Conservation (phyloP, 495 filamentous ascomycete genomes). For the Xylaria palmicola region DNA sequence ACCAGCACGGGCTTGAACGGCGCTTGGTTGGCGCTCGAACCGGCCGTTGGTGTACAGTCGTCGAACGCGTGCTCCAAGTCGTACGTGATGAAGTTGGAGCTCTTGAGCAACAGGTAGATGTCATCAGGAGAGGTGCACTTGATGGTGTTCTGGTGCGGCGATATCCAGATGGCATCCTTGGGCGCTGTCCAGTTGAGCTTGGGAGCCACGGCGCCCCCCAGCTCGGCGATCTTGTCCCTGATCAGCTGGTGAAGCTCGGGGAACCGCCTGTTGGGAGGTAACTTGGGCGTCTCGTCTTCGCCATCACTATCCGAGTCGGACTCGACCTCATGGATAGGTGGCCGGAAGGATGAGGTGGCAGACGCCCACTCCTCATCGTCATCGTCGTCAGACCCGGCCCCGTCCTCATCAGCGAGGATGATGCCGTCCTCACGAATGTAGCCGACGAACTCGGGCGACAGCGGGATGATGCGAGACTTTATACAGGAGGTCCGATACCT, state of each 20-base stretch:
- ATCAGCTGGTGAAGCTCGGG: slow-evolving; percentile 73
- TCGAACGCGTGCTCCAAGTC: slow-evolving; percentile 93
- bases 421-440: slow-evolving; percentile 95
- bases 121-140: slow-evolving; percentile 86
- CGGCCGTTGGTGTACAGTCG: slow-evolving; percentile 55
- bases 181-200: slow-evolving; percentile 98
- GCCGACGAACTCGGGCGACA: slow-evolving; percentile 69
- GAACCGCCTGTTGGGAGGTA: slow-evolving; percentile 48
- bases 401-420: slow-evolving; percentile 66
- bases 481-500: slow-evolving; percentile 77
- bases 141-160: slow-evolving; percentile 77
- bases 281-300: slow-evolving; percentile 30
- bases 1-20: slow-evolving; percentile 60
- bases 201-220: slow-evolving; percentile 80
- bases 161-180: slow-evolving; percentile 96
- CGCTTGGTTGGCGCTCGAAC: slow-evolving; percentile 42
- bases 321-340: slow-evolving; percentile 35
- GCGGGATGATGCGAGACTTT: slow-evolving; percentile 78
- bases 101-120: slow-evolving; percentile 89
- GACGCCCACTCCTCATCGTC: slow-evolving; percentile 50
- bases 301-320: slow-evolving; percentile 43
- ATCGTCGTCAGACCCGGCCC: slow-evolving; percentile 42
- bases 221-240: slow-evolving; percentile 68
- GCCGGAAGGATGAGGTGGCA: slow-evolving; percentile 28
- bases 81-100: slow-evolving; percentile 88